Evolutionary conservation across 805 yeast species (phyloP), one percentile per base, ranked within the genome.

Genomic region (Lachancea thermotolerans): DNA sequence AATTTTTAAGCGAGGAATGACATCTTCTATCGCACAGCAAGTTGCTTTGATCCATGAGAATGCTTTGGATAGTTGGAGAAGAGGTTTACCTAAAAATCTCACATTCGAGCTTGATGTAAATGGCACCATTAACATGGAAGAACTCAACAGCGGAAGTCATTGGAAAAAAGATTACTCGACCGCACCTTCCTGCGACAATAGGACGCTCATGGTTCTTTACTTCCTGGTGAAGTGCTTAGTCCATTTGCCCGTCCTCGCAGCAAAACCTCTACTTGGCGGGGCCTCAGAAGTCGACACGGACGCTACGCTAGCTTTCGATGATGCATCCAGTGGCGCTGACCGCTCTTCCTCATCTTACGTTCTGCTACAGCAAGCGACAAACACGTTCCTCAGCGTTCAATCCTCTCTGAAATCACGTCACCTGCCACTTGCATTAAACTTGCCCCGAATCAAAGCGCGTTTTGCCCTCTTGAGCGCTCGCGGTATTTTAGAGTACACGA

Each of bases 401-500:
- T 68, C 71, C 34, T 53, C 74, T 1, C 55, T 70, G 12, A 66
- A 72, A n/a, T 57, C 65, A 45, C 64, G 66, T 42, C 68, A 76
- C 36, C 58, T 82, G 9, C 84, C 90, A 0, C 60, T 83, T 10
- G 90, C 93, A 0, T 60, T 81, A 38, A 82, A 81, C 51, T 64
- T 78, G 9, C 69, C 84, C 0, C 63, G 88, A 49, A 78, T 81
- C 49, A 78, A 76, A 54, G 79, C 85, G 2, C 67, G 88, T 39
- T 73, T 81, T 50, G 71, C 84, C 0, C 66, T 85, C 28, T 55
- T 83, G 39, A 83, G 82, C 25, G 87, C 89, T 0, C 78, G 78
- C 50, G 89, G 95, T 12, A 78, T 88, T 0, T 68, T 89, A 45
- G 96, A 88, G 50, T 87, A 85, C 58, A 80, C 86, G 2, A 79